A percentile compares a stretch with the other conserved stretches of the same genome.
These are phyloP conservation scores for Ceratocystis ficicola DNA, from an alignment of 2,329 filamentous ascomycete species.

Conservation along the genomic window DNA sequence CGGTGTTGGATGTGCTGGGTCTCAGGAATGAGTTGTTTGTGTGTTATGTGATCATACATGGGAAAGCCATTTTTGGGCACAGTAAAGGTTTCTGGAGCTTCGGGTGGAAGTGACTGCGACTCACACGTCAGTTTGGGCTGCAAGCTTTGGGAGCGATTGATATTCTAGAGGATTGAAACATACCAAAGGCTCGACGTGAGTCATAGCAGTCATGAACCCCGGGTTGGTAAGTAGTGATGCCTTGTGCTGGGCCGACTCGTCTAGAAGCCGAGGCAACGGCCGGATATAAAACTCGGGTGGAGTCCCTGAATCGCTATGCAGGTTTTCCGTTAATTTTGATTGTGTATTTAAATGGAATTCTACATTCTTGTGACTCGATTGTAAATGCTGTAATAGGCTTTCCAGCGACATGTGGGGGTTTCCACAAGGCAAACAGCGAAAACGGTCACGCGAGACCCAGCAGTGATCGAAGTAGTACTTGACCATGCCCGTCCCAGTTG, in stretches of 20 bases:
- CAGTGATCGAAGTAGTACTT: conserved; percentile 37
- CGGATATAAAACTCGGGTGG: conserved; percentile 27
- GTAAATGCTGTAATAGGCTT: conserved; percentile 40
- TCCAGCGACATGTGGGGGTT: conserved; percentile 36
- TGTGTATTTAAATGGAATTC: conserved; percentile 23
- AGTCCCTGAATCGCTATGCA: conserved; percentile 28
- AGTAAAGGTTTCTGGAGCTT: conserved; percentile 31
- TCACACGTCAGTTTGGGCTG: neutral
- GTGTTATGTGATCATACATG: conserved; percentile 47
- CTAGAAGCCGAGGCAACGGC: conserved; percentile 5
- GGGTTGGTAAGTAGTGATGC: neutral
- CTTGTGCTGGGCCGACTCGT: neutral
- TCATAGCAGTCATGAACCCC: neutral
- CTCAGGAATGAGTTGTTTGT: conserved; percentile 39
- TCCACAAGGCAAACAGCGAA: conserved; percentile 41
- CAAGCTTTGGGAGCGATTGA: neutral
- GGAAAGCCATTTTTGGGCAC: conserved; percentile 36
- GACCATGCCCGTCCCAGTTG: conserved; percentile 30
- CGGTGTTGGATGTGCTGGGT: conserved; percentile 35
- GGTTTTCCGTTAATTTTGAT: conserved; percentile 36
- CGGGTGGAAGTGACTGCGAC: conserved; percentile 3
- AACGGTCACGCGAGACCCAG: conserved; percentile 37
- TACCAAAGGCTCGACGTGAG: conserved; percentile 4
- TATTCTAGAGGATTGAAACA: neutral
- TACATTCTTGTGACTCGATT: conserved; percentile 11